Conservation (phyloP, 345 rosid species). For the Syzygium aromaticum region DNA sequence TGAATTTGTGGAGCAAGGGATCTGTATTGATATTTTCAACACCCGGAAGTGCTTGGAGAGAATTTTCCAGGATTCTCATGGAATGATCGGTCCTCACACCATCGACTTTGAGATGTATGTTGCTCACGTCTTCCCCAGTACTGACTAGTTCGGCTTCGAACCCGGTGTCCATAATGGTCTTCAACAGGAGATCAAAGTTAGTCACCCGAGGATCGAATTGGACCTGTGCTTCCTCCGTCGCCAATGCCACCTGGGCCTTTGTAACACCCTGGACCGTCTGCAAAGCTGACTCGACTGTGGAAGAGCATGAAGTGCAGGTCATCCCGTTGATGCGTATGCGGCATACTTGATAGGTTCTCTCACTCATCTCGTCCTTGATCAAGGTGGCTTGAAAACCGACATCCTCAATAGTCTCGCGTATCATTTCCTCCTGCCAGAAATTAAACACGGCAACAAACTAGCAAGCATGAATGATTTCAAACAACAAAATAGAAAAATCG, state of each 20-base stretch:
- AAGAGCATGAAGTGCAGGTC: slow-evolving; percentile 86
- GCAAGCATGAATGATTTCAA: not conserved
- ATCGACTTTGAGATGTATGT: slow-evolving; percentile 63
- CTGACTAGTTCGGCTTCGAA: slow-evolving; percentile 68
- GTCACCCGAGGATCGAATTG: slow-evolving; percentile 49
- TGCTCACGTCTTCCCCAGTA: slow-evolving; percentile 59
- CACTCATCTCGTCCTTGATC: slow-evolving; percentile 40
- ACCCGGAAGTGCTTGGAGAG: slow-evolving; percentile 84
- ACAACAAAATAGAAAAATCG: not conserved
- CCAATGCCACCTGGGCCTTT: slow-evolving; percentile 73
- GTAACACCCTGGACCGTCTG: slow-evolving; percentile 54
- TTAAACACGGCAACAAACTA: too few species aligned
- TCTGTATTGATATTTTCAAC: slow-evolving; percentile 31
- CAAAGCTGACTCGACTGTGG: slow-evolving; percentile 60
- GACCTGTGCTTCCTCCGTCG: slow-evolving; percentile 83
- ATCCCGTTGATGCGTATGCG: slow-evolving; percentile 74
- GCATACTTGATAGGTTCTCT: slow-evolving; percentile 53
- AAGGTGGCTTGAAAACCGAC: slow-evolving; percentile 68
- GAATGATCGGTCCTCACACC: slow-evolving; percentile 46
- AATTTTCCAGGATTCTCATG: slow-evolving; percentile 38
- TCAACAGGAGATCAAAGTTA: slow-evolving; percentile 26
- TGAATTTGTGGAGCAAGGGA: slow-evolving; percentile 26
- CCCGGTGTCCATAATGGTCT: slow-evolving; percentile 53
- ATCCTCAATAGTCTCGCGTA: slow-evolving; percentile 83
- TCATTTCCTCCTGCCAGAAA: slow-evolving; percentile 52